A percentile compares a stretch with the other conserved stretches of the same genome.
Evolutionary conservation across 192 early-diverging fungal species (phyloP).

Genomic region (Podila epicladia): DNA sequence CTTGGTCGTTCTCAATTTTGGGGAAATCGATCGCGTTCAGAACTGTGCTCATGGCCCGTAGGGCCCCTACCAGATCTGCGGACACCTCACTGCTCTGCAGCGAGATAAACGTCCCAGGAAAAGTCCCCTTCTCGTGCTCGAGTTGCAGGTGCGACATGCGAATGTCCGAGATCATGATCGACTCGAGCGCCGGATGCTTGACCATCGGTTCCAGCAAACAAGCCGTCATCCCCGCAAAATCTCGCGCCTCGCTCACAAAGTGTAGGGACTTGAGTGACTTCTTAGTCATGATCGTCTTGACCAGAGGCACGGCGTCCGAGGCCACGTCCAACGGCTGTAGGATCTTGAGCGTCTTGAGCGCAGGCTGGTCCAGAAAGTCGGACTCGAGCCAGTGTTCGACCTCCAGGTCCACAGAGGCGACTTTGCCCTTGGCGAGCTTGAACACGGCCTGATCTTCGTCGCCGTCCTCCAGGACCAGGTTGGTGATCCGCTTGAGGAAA

Average conservation of each 20-base stretch:
- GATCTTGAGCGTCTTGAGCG: conserved; percentile 1
- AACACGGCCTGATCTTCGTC: conserved; percentile 2
- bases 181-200: neutral
- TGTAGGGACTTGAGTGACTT: neutral
- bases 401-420: neutral
- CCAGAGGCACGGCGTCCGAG: neutral
- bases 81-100: neutral
- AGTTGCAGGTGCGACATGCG: neutral
- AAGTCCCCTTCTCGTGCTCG: neutral
- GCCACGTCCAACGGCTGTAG: neutral
- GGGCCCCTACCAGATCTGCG: neutral
- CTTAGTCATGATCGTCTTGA: conserved; percentile 1
- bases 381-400: neutral
- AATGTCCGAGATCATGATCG: conserved; percentile 2
- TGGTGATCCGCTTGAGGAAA: neutral
- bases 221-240: neutral
- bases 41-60: neutral
- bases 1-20: neutral
- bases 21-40: conserved; percentile 1
- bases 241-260: neutral
- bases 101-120: neutral
- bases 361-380: neutral
- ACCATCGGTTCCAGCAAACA: neutral
- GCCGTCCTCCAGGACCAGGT: neutral
- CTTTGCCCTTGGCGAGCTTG: neutral